phyloP scores from a whole-genome alignment of 352 stramenopile genomes.

The Pythium monospermum region DNA sequence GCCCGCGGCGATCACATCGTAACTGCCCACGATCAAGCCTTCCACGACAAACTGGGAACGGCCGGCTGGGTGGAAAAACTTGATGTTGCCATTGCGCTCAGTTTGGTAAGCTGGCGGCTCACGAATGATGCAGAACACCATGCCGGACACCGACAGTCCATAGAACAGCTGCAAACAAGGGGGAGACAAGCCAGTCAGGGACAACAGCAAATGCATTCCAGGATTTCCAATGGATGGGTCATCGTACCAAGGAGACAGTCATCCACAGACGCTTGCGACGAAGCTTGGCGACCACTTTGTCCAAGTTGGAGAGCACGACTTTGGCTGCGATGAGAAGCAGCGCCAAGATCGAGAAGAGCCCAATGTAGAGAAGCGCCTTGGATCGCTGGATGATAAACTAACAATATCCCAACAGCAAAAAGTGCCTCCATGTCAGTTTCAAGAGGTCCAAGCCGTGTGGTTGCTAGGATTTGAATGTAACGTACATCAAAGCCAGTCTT shows the following conservation, averaged over 20 bases:
- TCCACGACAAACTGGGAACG: slow-evolving; percentile 83
- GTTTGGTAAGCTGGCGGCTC: slow-evolving; percentile 67
- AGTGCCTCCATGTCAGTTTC: not conserved
- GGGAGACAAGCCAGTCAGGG: not conserved
- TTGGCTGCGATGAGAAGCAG: slow-evolving; percentile 40
- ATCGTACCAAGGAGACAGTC: slow-evolving; percentile 68
- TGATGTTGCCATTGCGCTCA: slow-evolving; percentile 78
- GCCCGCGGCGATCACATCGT: slow-evolving; percentile 57
- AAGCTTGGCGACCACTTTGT: slow-evolving; percentile 64
- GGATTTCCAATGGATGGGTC: not conserved
- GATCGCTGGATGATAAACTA: slow-evolving; percentile 61
- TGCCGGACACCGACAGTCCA: slow-evolving; percentile 80
- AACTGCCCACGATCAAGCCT: slow-evolving; percentile 70
- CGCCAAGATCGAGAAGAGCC: slow-evolving; percentile 27
- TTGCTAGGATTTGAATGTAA: not conserved
- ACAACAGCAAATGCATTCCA: not conserved
- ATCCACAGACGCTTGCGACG: slow-evolving; percentile 84
- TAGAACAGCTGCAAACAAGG: slow-evolving; percentile 62
- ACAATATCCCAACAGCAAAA: not conserved
- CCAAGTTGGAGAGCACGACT: slow-evolving; percentile 59
- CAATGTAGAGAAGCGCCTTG: slow-evolving; percentile 60
- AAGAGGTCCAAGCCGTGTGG: not conserved
- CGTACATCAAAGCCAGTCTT: slow-evolving; percentile 80
- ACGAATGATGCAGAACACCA: slow-evolving; percentile 89
- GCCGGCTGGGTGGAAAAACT: slow-evolving; percentile 82